Evolutionary conservation across 257 asterid genomes (phyloP).

Genomic region (Prunella vulgaris): DNA sequence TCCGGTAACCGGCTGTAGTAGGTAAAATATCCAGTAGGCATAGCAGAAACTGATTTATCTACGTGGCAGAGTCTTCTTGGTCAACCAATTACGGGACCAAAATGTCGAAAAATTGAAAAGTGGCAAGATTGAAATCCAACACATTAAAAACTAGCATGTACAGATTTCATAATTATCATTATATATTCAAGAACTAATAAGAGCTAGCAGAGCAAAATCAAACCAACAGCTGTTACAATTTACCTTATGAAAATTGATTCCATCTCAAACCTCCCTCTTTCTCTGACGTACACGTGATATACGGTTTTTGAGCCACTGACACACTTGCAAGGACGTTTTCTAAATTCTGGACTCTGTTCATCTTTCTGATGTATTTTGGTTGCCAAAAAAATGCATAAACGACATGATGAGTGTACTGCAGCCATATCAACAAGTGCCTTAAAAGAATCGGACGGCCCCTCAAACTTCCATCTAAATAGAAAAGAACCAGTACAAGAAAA

Average conservation of each 20-base stretch:
- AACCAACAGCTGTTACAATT: background rate
- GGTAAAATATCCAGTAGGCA: background rate
- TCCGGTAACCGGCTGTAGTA: background rate
- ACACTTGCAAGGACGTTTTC: constrained; percentile 93
- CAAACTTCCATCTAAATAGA: constrained; percentile 80
- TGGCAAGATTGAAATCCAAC: background rate
- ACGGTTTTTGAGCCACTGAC: constrained; percentile 44
- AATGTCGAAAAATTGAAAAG: background rate
- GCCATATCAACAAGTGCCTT: constrained; percentile 99
- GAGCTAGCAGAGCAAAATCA: background rate
- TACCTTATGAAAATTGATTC: constrained; percentile 88
- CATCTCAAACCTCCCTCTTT: constrained; percentile 83
- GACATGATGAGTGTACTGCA: constrained; percentile 98
- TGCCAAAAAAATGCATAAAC: constrained; percentile 84
- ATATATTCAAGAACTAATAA: background rate
- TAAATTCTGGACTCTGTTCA: constrained; percentile 49
- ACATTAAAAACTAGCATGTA: background rate
- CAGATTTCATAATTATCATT: background rate
- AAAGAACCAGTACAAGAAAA: background rate
- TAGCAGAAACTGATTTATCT: background rate
- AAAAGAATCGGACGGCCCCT: constrained; percentile 93
- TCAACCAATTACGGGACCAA: background rate
- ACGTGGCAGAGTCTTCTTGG: background rate
- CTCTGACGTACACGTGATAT: constrained; percentile 76
- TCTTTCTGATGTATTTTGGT: constrained; percentile 62